Evolutionary conservation across 495 filamentous ascomycete genomes (phyloP), one percentile per base, ranked within the genome.

Genomic region (Trichoderma erinaceum): DNA sequence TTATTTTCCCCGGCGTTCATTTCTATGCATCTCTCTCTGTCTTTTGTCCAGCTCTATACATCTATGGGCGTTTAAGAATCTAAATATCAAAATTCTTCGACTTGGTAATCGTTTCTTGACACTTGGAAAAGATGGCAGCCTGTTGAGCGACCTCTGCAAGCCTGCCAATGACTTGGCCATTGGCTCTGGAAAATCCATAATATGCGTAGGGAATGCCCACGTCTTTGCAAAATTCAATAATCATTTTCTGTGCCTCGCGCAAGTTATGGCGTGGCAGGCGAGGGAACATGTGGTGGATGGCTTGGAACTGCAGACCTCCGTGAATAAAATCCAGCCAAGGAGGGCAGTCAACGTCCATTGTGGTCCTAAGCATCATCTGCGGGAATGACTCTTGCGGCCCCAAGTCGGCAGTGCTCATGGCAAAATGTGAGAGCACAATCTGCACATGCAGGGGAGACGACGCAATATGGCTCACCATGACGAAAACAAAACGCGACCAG

Each of bases 341-440:
- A 1, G 95, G 92, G 75, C 95, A 99, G 75, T 97, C 94, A 21
- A 99, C 90, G 69, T 99, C 95, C 95, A 97, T 97, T 10, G 95
- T 97, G 13, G 95, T 99, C 68, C 95, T 86, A 64, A 99, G 84
- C 95, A 97, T 97, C 77, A 90, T 92, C 79, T 99, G 95, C 3
- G 95, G 89, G 76, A 98, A 99, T 16, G 90, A 94, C 78, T 99
- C 95, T 67, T 88, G 81, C 4, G 88, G 83, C 1, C 95, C 95
- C 32, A 97, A 81, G 72, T 98, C 95, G 10, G 92, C 86, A 1
- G 95, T 98, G 70, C 89, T 92, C 95, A 98, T 99, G 68, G 93
- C 92, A 76, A 97, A 99, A 78, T 99, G 95, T 12, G 90, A 94
- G 35, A 98, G 87, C 11, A 95, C 97, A 75, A 99, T 97, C 79